Base-by-base conservation (phyloP, 176 grass and related monocot species). In the Cenchrus americanus region DNA sequence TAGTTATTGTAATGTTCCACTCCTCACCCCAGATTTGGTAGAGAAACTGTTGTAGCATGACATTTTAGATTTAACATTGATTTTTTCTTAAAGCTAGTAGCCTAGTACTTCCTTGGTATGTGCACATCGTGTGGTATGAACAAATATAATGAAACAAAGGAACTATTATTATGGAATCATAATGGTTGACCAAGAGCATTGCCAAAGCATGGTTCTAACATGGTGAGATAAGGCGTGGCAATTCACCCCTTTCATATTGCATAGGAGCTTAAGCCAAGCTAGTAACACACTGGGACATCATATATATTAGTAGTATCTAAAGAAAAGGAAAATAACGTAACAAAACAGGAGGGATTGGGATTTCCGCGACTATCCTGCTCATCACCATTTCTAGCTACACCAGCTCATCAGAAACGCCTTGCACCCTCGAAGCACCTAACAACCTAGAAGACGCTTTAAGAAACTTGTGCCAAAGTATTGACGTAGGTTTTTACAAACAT, bases 401-500 rank as follows among this genome's bases (percentile, higher is more conserved):
- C 17, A 55, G 15, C 53, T 61, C 30, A 0, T 18, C 30, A 66
- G 65, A 7, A 15, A 67, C 17, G 0, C 14, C 30, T 21, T 66
- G 34, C 13, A 32, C 61, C 61, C 13, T 63, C 12, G 4, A 63
- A 24, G 61, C 26, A 27, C 10, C 26, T 63, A 30, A 63, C 24
- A 17, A 34, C 37, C 37, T 41, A 21, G 65, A 42, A 68, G 8
- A 40, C 65, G 7, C 65, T 40, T 68, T 63, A 63, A 63, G 5
- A 63, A 63, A 30, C 23, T 32, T 18, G 23, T 75, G 61, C 60
- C n/a, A 79, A 46, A 51, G 12, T 1, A 67, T 44, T 46, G 18
- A 59, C 37, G 69, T 53, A 51, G 76, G 22, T 79, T 70, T 72
- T 63, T 54, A 19, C 61, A 88, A 84, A 72, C 14, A 47, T 10